phyloP scores from a whole-genome alignment of 75 land plant species.

The Cryptomeria japonica region DNA sequence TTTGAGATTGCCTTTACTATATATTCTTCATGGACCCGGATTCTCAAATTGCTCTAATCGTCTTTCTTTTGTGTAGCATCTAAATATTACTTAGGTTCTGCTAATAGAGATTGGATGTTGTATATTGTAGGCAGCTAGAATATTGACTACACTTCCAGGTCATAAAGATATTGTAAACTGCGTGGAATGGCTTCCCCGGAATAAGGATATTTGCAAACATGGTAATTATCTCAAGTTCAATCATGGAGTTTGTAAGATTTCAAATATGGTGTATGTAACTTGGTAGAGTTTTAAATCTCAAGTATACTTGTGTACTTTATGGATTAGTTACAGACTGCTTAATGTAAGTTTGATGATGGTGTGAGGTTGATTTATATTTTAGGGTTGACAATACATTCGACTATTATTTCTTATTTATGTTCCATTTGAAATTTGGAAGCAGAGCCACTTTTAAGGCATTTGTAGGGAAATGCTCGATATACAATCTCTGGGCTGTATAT shows the following conservation, averaged over 20 bases:
- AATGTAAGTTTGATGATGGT: neutral
- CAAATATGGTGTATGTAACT: neutral
- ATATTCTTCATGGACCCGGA: neutral
- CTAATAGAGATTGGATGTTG: slow-evolving; percentile 6
- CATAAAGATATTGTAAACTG: slow-evolving; percentile 93
- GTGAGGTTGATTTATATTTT: neutral
- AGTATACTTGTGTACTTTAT: neutral
- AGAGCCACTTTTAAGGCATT: neutral
- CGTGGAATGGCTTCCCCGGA: slow-evolving; percentile 80
- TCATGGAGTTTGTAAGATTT: neutral
- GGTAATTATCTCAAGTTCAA: slow-evolving; percentile 13
- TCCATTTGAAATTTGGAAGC: neutral
- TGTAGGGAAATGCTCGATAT: too few relatives aligned
- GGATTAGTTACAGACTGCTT: neutral
- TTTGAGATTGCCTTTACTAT: neutral
- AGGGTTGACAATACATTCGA: neutral
- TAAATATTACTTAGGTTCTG: neutral
- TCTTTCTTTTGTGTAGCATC: neutral
- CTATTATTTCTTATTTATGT: neutral
- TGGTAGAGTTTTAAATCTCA: neutral
- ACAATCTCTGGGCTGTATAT: neutral
- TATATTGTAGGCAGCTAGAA: slow-evolving; percentile 62
- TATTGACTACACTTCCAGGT: slow-evolving; percentile 88
- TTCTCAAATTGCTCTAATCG: neutral
- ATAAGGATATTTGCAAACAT: slow-evolving; percentile 56